phyloP scores from a whole-genome alignment of 176 grass and related monocot genomes.

The Lolium multiflorum region DNA sequence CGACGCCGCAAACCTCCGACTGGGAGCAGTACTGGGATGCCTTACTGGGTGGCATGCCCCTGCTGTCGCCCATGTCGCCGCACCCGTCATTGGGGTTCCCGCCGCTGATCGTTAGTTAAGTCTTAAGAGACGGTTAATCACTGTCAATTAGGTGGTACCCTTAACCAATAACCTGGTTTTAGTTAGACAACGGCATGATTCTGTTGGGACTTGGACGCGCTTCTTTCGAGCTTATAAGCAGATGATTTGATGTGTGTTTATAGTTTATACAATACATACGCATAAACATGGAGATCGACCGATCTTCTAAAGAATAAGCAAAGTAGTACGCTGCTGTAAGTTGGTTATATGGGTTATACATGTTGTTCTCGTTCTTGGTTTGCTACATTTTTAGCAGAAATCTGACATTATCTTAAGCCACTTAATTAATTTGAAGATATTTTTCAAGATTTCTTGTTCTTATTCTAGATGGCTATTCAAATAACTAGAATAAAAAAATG shows the following conservation, averaged over 20 bases:
- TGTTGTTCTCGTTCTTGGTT: not conserved
- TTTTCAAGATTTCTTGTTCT: no score
- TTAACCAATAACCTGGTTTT: slow-evolving; percentile 23
- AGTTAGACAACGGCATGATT: slow-evolving; percentile 4
- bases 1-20: slow-evolving; percentile 48
- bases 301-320: not conserved
- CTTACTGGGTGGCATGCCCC: slow-evolving; percentile 42
- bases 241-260: not conserved
- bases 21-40: slow-evolving; percentile 56
- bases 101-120: slow-evolving; percentile 49
- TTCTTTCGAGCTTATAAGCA: slow-evolving; percentile 19
- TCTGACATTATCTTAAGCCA: no score
- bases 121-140: not conserved
- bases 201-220: not conserved
- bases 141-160: not conserved
- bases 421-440: no score
- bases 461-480: no score
- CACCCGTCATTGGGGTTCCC: slow-evolving; percentile 45
- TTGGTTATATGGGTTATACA: not conserved
- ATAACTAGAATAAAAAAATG: no score
- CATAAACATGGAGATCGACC: slow-evolving; percentile 14
- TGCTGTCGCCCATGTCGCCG: slow-evolving; percentile 59
- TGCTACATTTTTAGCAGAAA: not conserved
- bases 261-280: not conserved
- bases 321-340: not conserved